phyloP scores from a whole-genome alignment of 768 basidiomycete species.

The Holtermannia corniformis region DNA sequence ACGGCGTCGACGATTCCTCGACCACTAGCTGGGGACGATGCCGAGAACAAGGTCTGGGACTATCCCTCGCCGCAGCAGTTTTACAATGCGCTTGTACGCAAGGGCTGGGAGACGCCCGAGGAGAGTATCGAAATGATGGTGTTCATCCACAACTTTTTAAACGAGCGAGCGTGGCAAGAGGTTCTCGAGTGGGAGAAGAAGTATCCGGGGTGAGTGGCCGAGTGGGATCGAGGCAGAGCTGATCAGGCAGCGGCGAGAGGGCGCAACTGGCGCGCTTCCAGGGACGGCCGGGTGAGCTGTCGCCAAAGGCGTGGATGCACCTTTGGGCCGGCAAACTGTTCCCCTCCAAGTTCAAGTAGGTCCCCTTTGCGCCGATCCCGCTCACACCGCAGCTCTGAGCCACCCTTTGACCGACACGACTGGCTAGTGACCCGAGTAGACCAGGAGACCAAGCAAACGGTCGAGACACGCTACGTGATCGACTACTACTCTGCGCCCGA shows the following conservation, averaged over 20 bases:
- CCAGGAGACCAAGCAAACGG: not conserved
- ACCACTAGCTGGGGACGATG: conserved; percentile 25
- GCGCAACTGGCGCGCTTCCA: conserved; percentile 72
- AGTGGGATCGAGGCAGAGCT: not conserved
- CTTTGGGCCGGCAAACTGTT: conserved; percentile 80
- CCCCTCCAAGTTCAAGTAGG: conserved; percentile 81
- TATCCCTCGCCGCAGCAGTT: conserved; percentile 97
- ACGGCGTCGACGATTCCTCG: conserved; percentile 80
- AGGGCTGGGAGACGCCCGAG: conserved; percentile 96
- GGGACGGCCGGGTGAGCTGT: conserved; percentile 83
- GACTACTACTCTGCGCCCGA: conserved; percentile 95
- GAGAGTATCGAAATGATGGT: conserved; percentile 90
- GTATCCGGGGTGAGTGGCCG: conserved; percentile 48
- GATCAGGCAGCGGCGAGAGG: conserved; percentile 50
- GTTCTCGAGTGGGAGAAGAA: conserved; percentile 86
- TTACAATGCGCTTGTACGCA: conserved; percentile 89
- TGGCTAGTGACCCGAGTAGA: conserved; percentile 79
- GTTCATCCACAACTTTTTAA: conserved; percentile 94
- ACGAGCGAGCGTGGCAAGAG: conserved; percentile 92
- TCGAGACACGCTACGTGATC: conserved; percentile 85
- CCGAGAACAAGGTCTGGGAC: conserved; percentile 55
- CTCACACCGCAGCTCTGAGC: conserved; percentile 55
- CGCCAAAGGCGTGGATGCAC: conserved; percentile 84
- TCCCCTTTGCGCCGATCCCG: conserved; percentile 10
- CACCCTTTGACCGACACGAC: conserved; percentile 96